Evolutionary conservation across 2,329 filamentous ascomycete genomes (phyloP), one percentile per base, ranked within the genome.

Genomic region (Fusarium falciforme): DNA sequence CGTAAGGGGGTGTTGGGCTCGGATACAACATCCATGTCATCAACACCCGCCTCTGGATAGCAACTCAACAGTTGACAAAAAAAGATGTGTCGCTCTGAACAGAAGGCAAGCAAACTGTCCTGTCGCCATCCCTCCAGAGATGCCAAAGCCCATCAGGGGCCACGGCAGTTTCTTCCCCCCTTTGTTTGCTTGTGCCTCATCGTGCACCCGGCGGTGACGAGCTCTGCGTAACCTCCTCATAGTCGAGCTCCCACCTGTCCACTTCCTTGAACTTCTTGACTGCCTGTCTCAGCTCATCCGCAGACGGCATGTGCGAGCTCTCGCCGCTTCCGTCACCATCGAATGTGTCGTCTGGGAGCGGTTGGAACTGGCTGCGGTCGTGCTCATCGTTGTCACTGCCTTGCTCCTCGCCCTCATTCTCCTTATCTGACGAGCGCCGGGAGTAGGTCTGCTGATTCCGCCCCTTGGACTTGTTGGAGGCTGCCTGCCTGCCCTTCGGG

Each of bases 231-330:
- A 90, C 86, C 74, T 91, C 90, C 83, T 93, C 91, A 80, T 89
- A 93, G 60, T 90, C 89, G 70, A 93, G 82, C 82, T 91, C 86
- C 90, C 91, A 93, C 81, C 87, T 85, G 79, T 93, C 91, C 44
- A 93, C 91, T 81, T 93, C 91, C 79, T 89, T 86, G 76, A 93
- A 93, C 81, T 93, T 93, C 79, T 84, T 87, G 11, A 85, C 85
- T 44, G 90, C 89, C 59, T 86, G 84, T 81, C 89, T 89, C 70
- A 93, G 83, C 84, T 91, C 90, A 47, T 87, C 81, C 27, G 87
- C 83, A 57, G 87, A 79, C 8, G 83, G 80, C 79, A 77, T 84
- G 42, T 74, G 81, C 75, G 77, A 82, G 77, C 73, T 83, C 82
- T 77, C 80, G 59, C 81, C 68, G 40, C 68, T 72, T 33, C 63